Conservation (phyloP, 495 filamentous ascomycete genomes). For the Podospora conica region DNA sequence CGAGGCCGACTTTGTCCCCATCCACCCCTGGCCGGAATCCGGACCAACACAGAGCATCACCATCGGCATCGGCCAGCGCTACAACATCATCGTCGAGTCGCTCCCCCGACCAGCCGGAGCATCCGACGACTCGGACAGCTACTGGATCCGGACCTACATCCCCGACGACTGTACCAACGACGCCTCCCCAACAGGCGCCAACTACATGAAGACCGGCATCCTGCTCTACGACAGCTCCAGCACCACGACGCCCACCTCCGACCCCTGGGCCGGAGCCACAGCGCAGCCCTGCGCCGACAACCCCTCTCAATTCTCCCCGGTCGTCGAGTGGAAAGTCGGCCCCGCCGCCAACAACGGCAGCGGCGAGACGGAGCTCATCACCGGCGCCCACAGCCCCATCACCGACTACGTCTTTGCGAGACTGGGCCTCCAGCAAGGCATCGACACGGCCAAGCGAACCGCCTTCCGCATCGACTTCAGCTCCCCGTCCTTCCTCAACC, state of each 20-base stretch:
- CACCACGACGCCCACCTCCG: neutral
- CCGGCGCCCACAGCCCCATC: neutral
- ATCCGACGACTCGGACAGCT: neutral
- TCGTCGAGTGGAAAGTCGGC: constrained; percentile 1
- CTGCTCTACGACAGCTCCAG: neutral
- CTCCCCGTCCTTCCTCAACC: neutral
- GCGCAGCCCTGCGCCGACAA: neutral
- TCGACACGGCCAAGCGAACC: neutral
- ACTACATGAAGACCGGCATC: neutral
- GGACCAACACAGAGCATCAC: constrained; percentile 30
- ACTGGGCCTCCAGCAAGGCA: neutral
- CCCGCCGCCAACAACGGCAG: constrained; percentile 4
- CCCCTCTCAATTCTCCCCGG: neutral
- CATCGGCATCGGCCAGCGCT: constrained; percentile 62
- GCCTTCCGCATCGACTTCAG: neutral
- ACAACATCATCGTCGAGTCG: constrained; percentile 56
- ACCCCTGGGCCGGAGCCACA: neutral
- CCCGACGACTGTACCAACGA: neutral
- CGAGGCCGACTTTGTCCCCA: constrained; percentile 34
- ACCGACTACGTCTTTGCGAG: neutral
- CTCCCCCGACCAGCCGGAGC: constrained; percentile 23
- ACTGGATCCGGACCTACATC: constrained; percentile 12
- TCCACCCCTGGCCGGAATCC: constrained; percentile 36
- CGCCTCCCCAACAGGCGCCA: neutral
- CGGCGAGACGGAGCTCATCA: neutral